Evolutionary conservation across 257 asterid genomes (phyloP), one percentile per base, ranked within the genome.

Genomic region (Nicotiana tabacum): DNA sequence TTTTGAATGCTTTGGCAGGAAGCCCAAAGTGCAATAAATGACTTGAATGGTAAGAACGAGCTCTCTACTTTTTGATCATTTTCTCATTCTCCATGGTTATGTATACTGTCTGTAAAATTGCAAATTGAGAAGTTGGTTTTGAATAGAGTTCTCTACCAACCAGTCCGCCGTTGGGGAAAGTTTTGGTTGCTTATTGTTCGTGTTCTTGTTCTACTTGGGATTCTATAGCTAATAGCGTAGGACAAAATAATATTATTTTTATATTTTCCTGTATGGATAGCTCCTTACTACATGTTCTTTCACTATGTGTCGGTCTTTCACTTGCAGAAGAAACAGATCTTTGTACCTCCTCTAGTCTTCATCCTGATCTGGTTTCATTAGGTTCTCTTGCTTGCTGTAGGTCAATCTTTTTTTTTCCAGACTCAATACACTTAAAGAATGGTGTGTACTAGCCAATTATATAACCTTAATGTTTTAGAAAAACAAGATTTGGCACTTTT

Each of bases 11-110:
- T 84, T 46, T 83, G 76, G 3, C 94, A 94, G 97, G 98, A 94
- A 10, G 98, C 97, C 65, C 98, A 94, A 87, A 74, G 89, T 83
- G 92, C 97, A 65, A 90, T 94, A 84, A 94, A 92, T 88, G 96
- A 92, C 80, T 82, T 89, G 87, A 91, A 65, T 84, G 98, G 98
- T 92, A 85, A 89, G 92, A 53, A 83, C 18, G 8, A 72, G 30
- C 60, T 82, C 30, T 21, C 12, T 48, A 77, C 62, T 10, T 4
- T 6, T 32, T 60, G 8, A 33, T 27, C 35, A 72, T 39, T 35
- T 67, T 39, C 35, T 65, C 33, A 21, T 66, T 56, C 77, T 57
- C 67, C 39, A 76, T 39, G 15, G 39, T 67, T 56, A 77, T 62
- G 27, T 48, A 9, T 39, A 61, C 21, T 65, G 83, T 64, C 78